Evolutionary conservation across 1,284 basidiomycete genomes (phyloP).

Genomic region (Clitocybe nebularis): DNA sequence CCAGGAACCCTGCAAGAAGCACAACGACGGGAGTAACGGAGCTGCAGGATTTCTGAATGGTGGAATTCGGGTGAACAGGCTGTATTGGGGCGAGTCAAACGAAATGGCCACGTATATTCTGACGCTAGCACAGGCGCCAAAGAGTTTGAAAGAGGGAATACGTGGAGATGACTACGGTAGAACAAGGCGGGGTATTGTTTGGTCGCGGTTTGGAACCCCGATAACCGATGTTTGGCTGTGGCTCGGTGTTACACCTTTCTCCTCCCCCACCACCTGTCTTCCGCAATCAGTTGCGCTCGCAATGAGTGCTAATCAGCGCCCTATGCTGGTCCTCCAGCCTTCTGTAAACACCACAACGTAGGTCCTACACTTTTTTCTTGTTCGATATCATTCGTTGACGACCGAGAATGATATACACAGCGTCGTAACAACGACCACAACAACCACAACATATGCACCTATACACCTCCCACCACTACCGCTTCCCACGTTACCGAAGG

Average conservation of each 20-base stretch:
- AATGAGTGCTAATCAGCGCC: slow-evolving; percentile 57
- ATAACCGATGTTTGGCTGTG: slow-evolving; percentile 1
- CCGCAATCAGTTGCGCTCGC: slow-evolving; percentile 17
- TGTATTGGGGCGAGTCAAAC: too few relatives aligned
- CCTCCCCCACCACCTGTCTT: slow-evolving; percentile 11
- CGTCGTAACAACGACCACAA: slow-evolving; percentile 82
- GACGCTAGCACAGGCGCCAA: too few relatives aligned
- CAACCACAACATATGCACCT: slow-evolving; percentile 79
- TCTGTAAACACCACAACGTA: slow-evolving; percentile 78
- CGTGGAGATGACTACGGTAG: too few relatives aligned
- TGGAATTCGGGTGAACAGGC: too few relatives aligned
- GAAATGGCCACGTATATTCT: too few relatives aligned
- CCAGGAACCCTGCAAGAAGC: too few relatives aligned
- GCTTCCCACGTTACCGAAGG: slow-evolving; percentile 64
- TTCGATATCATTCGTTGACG: neutral
- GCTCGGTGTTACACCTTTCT: slow-evolving; percentile 1
- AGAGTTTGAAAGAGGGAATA: too few relatives aligned
- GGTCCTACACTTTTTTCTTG: slow-evolving; percentile 20
- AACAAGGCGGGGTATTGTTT: neutral
- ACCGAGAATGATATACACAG: slow-evolving; percentile 33
- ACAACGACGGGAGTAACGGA: too few relatives aligned
- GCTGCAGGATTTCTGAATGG: too few relatives aligned
- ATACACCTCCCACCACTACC: slow-evolving; percentile 71
- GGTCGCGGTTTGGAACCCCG: neutral
- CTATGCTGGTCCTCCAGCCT: slow-evolving; percentile 64